phyloP scores from a whole-genome alignment of 2,329 filamentous ascomycete species.

The Sclerotinia trifoliorum region DNA sequence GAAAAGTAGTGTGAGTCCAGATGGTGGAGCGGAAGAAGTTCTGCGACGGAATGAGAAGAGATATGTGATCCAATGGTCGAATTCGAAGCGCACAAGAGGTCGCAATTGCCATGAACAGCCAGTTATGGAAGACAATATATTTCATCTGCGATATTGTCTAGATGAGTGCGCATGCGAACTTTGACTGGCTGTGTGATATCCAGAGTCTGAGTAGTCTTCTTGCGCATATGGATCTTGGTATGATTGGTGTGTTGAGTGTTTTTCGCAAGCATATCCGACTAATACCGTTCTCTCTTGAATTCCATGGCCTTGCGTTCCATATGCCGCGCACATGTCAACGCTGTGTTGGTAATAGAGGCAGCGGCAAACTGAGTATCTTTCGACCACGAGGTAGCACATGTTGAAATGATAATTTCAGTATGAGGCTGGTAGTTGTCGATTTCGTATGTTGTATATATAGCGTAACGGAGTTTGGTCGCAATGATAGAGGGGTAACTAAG shows the following conservation, averaged over 20 bases:
- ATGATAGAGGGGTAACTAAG: constrained; percentile 18
- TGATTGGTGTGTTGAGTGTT: constrained; percentile 42
- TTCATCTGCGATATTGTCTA: constrained; percentile 38
- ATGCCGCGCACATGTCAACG: constrained; percentile 64
- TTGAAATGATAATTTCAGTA: constrained; percentile 30
- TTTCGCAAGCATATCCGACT: constrained; percentile 65
- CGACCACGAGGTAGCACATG: constrained; percentile 71
- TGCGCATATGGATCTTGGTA: constrained; percentile 26
- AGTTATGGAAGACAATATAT: constrained; percentile 41
- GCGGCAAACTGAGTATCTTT: constrained; percentile 67
- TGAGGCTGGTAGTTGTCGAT: neutral
- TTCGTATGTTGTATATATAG: constrained; percentile 11
- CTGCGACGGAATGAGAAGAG: constrained; percentile 39
- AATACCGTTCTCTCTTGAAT: constrained; percentile 66
- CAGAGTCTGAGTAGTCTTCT: constrained; percentile 39
- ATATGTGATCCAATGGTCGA: constrained; percentile 37
- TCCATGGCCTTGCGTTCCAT: constrained; percentile 61
- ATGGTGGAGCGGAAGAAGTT: constrained; percentile 37
- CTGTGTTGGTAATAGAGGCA: constrained; percentile 69
- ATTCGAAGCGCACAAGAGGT: constrained; percentile 38
- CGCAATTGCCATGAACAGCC: constrained; percentile 39
- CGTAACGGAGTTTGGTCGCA: neutral
- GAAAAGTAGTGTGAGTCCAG: constrained; percentile 39
- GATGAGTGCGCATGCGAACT: constrained; percentile 36
- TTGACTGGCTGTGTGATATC: constrained; percentile 39